phyloP scores from a whole-genome alignment of 805 yeast species.

The Yarrowia keelungensis region DNA sequence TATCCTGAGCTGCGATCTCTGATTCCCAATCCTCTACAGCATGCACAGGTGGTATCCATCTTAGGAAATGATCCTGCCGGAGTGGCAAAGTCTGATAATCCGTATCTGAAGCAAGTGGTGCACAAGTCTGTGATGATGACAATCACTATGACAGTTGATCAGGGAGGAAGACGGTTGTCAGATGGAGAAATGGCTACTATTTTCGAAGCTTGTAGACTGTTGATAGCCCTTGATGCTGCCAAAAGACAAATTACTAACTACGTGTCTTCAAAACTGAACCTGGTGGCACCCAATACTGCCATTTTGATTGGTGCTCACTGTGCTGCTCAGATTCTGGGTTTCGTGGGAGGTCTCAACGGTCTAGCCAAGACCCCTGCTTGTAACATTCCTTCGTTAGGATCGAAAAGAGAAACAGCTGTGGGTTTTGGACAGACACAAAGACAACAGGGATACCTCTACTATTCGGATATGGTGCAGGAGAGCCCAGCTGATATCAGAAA shows the following conservation, averaged over 20 bases:
- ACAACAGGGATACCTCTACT: conserved; percentile 73
- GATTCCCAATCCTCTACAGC: conserved; percentile 67
- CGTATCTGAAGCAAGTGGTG: conserved; percentile 45
- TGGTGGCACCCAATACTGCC: conserved; percentile 80
- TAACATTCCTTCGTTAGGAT: conserved; percentile 80
- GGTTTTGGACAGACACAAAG: conserved; percentile 55
- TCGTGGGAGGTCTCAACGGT: conserved; percentile 70
- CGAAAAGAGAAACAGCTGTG: conserved; percentile 52
- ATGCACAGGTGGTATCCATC: conserved; percentile 58
- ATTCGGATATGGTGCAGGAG: conserved; percentile 63
- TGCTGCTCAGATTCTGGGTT: conserved; percentile 74
- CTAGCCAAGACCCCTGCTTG: conserved; percentile 79
- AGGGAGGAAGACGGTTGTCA: conserved; percentile 39
- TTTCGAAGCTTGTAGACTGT: conserved; percentile 56
- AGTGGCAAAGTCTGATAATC: conserved; percentile 11
- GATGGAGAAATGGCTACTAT: conserved; percentile 45
- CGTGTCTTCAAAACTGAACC: conserved; percentile 62
- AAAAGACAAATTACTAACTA: conserved; percentile 57
- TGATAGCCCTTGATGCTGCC: conserved; percentile 56
- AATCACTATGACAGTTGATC: conserved; percentile 68
- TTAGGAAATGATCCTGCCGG: conserved; percentile 54
- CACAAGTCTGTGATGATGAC: conserved; percentile 73
- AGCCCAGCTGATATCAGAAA: conserved; percentile 65
- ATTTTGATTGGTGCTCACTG: conserved; percentile 73
- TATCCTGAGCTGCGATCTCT: conserved; percentile 77